phyloP scores from a whole-genome alignment of 768 basidiomycete species.

The Chalciporus chontae region DNA sequence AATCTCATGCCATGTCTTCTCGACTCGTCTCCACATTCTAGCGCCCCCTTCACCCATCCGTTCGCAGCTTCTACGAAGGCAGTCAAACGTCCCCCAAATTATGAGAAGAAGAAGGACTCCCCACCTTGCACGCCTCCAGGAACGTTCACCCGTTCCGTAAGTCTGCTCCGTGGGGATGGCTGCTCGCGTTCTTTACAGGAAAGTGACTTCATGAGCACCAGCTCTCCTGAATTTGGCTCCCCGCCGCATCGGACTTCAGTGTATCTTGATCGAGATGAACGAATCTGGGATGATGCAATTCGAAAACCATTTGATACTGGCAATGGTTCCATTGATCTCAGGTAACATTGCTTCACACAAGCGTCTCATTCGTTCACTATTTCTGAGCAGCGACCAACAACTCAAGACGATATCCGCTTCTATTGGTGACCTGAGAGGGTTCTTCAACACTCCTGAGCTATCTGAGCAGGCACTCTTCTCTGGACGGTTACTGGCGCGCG shows the following conservation, averaged over 20 bases:
- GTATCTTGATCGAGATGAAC: constrained; percentile 31
- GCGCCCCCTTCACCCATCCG: constrained; percentile 36
- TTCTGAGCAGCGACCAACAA: constrained; percentile 31
- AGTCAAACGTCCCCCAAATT: constrained; percentile 38
- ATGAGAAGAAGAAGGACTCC: constrained; percentile 37
- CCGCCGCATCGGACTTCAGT: constrained; percentile 10
- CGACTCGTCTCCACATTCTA: constrained; percentile 30
- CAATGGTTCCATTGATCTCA: constrained; percentile 50
- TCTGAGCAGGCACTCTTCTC: constrained; percentile 28
- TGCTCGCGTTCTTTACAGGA: constrained; percentile 26
- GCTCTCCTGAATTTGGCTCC: constrained; percentile 10
- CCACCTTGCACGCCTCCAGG: constrained; percentile 22
- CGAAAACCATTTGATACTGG: constrained; percentile 43
- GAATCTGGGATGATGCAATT: constrained; percentile 48
- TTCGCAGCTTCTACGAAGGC: constrained; percentile 59
- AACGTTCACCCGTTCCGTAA: constrained; percentile 16
- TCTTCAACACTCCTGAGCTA: constrained; percentile 40
- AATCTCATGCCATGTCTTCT: constrained; percentile 23
- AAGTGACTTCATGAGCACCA: constrained; percentile 17
- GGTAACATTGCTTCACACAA: constrained; percentile 35
- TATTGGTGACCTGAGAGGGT: constrained; percentile 43
- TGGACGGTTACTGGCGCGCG: constrained; percentile 31
- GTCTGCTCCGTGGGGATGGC: constrained; percentile 7
- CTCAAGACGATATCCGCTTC: constrained; percentile 49
- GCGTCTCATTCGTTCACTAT: constrained; percentile 10